phyloP scores from a whole-genome alignment of 2,329 filamentous ascomycete genomes.

The Penicillium frequentans region DNA sequence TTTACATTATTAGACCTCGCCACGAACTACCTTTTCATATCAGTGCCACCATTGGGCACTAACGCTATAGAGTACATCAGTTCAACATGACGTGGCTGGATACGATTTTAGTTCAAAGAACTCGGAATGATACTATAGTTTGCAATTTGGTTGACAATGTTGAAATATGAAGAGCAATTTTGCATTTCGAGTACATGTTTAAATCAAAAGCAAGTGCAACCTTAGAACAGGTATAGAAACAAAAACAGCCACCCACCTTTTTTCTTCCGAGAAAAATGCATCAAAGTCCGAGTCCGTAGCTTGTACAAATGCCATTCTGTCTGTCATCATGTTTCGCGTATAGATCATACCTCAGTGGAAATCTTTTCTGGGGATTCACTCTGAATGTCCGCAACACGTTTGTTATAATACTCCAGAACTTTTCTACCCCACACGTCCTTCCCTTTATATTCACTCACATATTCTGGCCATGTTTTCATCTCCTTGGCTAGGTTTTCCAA shows the following conservation, averaged over 20 bases:
- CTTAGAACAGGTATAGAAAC: not conserved
- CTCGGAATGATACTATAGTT: no score
- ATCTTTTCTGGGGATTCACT: conserved; percentile 7
- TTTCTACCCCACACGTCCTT: conserved; percentile 44
- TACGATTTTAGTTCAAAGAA: no score
- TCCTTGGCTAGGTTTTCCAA: conserved; percentile 45
- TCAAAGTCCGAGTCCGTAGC: not conserved
- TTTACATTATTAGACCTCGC: not conserved
- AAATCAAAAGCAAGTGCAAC: not conserved
- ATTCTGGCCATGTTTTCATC: conserved; percentile 47
- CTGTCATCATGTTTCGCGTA: not conserved
- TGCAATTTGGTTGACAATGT: no score
- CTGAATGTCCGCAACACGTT: conserved; percentile 15
- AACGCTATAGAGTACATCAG: not conserved
- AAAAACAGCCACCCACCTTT: conserved; percentile 3
- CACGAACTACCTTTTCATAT: not conserved
- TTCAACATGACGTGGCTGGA: no score
- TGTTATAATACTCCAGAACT: conserved; percentile 38
- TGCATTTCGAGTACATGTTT: not conserved
- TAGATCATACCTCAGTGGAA: conserved; percentile 5
- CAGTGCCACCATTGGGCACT: not conserved
- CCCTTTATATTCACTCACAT: conserved; percentile 48
- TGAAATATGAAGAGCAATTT: no score
- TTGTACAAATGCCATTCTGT: not conserved
- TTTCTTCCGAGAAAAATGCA: conserved; percentile 4